Percentiles rank a stretch among this genome's conserved stretches.
Evolutionary conservation across 2,329 filamentous ascomycete species (phyloP).

Genomic region (Alternaria consortialis): DNA sequence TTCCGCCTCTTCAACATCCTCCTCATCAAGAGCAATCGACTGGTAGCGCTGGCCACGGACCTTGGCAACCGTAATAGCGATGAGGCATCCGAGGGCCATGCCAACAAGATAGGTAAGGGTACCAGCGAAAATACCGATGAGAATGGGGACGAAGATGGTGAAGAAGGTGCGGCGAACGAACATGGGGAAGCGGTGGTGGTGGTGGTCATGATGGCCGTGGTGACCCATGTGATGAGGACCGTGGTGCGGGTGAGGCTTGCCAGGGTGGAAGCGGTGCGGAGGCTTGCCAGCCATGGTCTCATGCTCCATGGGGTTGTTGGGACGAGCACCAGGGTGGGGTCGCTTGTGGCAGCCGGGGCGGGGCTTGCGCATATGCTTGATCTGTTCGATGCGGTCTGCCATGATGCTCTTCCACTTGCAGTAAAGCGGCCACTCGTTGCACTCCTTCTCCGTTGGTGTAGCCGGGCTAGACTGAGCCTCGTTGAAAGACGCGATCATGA

Average conservation of each 20-base stretch:
- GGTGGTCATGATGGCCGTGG: constrained; percentile 14
- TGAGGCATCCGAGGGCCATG: constrained; percentile 70
- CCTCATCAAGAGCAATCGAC: constrained; percentile 45
- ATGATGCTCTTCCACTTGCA: constrained; percentile 55
- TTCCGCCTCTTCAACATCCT: constrained; percentile 39
- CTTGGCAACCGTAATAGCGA: constrained; percentile 67
- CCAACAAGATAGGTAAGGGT: constrained; percentile 72
- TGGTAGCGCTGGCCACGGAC: constrained; percentile 58
- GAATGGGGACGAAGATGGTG: constrained; percentile 72
- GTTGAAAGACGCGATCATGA: constrained; percentile 52
- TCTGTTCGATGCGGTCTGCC: constrained; percentile 45
- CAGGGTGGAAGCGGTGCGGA: constrained; percentile 46
- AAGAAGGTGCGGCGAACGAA: constrained; percentile 62
- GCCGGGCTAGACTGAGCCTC: constrained; percentile 31
- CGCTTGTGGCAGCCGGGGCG: constrained; percentile 48
- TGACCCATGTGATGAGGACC: constrained; percentile 34
- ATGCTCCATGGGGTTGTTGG: constrained; percentile 43
- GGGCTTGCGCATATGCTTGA: constrained; percentile 46
- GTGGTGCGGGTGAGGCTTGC: constrained; percentile 35
- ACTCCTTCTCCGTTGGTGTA: constrained; percentile 38
- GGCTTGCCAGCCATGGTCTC: constrained; percentile 44
- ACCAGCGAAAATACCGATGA: constrained; percentile 74
- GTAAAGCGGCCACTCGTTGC: constrained; percentile 50
- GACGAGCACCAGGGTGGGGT: constrained; percentile 25
- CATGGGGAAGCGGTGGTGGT: constrained; percentile 41